Percentiles rank a stretch among this genome's conserved stretches.
These are phyloP conservation scores for Epichloe aotearoae DNA, from an alignment of 2,329 filamentous ascomycete genomes.

Conservation along the genomic window DNA sequence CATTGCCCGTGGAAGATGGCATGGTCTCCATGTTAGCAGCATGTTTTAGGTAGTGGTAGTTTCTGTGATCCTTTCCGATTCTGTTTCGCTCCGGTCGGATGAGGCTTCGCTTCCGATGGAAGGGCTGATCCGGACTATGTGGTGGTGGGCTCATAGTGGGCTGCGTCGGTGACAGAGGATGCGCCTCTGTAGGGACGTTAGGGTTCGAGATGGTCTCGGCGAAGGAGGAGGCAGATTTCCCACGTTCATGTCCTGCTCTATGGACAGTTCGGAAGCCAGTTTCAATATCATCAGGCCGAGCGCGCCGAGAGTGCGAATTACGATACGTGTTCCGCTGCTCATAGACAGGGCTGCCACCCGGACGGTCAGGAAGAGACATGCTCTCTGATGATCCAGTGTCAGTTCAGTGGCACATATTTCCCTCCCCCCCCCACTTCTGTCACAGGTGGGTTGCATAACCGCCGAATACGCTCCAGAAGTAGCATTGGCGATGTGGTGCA, in stretches of 20 bases:
- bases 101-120: conserved; percentile 69
- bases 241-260: conserved; percentile 35
- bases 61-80: conserved; percentile 77
- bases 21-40: conserved; percentile 83
- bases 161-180: conserved; percentile 37
- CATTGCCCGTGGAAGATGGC: conserved; percentile 85
- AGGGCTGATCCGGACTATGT: conserved; percentile 19
- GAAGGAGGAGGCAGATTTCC: conserved; percentile 43
- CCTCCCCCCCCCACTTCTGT: background rate
- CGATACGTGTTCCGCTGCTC: conserved; percentile 53
- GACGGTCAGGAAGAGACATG: conserved; percentile 53
- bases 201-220: conserved; percentile 42
- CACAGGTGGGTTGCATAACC: too few relatives aligned
- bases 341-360: conserved; percentile 47
- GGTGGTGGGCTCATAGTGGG: conserved; percentile 19
- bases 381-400: conserved; percentile 15
- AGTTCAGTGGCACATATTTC: background rate
- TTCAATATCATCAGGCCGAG: conserved; percentile 57
- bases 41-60: conserved; percentile 93
- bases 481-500: background rate
- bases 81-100: conserved; percentile 79
- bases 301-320: conserved; percentile 53
- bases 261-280: conserved; percentile 38
- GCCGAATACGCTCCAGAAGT: background rate
- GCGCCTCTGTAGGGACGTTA: conserved; percentile 41